A percentile compares a stretch with the other conserved stretches of the same genome.
Conservation (phyloP, 768 basidiomycete genomes). For the Leccinum disarticulatum region DNA sequence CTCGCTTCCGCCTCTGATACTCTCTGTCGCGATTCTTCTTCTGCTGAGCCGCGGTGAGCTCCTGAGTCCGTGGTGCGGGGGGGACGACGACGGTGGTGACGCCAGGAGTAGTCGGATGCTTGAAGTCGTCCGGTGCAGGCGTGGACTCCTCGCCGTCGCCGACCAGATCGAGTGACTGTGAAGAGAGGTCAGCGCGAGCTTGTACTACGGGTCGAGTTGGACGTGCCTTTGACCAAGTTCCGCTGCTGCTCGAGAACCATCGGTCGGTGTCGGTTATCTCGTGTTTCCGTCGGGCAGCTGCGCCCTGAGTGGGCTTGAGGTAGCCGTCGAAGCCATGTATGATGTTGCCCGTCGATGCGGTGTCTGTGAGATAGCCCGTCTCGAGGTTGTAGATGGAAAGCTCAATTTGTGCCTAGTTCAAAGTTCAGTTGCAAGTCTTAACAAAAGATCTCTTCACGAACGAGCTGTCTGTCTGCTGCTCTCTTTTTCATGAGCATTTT, state of each 20-base stretch:
- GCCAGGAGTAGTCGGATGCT: slow-evolving; percentile 67
- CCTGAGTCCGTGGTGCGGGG: slow-evolving; percentile 66
- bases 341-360: slow-evolving; percentile 82
- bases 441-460: slow-evolving; percentile 34
- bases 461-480: slow-evolving; percentile 73
- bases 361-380: slow-evolving; percentile 73
- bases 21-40: slow-evolving; percentile 80
- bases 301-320: slow-evolving; percentile 66
- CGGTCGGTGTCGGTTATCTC: slow-evolving; percentile 78
- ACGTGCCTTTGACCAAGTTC: slow-evolving; percentile 70
- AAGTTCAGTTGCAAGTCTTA: neutral
- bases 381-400: slow-evolving; percentile 78
- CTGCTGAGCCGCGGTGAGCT: slow-evolving; percentile 66
- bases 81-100: slow-evolving; percentile 77
- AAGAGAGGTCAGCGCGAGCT: slow-evolving; percentile 6
- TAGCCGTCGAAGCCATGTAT: slow-evolving; percentile 87
- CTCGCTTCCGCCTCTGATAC: slow-evolving; percentile 78
- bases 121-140: slow-evolving; percentile 64
- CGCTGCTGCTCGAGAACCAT: slow-evolving; percentile 79
- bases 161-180: slow-evolving; percentile 71
- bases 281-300: slow-evolving; percentile 56
- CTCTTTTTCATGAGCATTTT: slow-evolving; percentile 76
- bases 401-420: slow-evolving; percentile 70
- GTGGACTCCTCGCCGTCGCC: slow-evolving; percentile 66
- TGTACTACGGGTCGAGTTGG: neutral